Percentiles rank a stretch among this genome's conserved stretches.
phyloP scores from a whole-genome alignment of 805 yeast genomes.

The Candida sanyiensis region DNA sequence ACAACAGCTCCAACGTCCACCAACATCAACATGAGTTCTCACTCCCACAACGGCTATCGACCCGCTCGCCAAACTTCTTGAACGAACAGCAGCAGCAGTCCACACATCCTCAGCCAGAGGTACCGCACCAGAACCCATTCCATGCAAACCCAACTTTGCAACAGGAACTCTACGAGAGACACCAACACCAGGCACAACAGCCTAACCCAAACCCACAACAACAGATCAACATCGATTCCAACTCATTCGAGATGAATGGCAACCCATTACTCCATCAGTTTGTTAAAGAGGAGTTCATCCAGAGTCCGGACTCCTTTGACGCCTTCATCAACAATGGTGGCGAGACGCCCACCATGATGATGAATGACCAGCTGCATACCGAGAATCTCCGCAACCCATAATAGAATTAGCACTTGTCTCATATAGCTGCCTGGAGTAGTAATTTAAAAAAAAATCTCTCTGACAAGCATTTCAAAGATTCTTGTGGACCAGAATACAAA shows the following conservation, averaged over 20 bases:
- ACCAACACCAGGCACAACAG: constrained; percentile 11
- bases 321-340: constrained; percentile 4
- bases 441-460: too few relatives aligned
- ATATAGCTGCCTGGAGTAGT: too few relatives aligned
- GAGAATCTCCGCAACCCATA: not conserved
- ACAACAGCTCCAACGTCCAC: constrained; percentile 31
- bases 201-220: constrained; percentile 9
- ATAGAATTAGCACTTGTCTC: too few relatives aligned
- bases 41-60: constrained; percentile 19
- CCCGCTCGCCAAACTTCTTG: constrained; percentile 18
- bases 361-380: not conserved
- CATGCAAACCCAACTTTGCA: not conserved
- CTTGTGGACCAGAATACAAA: too few relatives aligned
- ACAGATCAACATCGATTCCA: constrained; percentile 4
- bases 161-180: constrained; percentile 1
- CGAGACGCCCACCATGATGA: not conserved
- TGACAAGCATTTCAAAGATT: too few relatives aligned
- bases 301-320: constrained; percentile 5
- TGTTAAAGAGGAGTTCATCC: constrained; percentile 11
- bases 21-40: constrained; percentile 20
- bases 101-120: not conserved
- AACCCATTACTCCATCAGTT: constrained; percentile 11
- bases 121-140: constrained; percentile 3
- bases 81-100: constrained; percentile 3
- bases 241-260: constrained; percentile 6